A percentile compares a stretch with the other conserved stretches of the same genome.
These are phyloP conservation scores for Paecilomyces variotii DNA, from an alignment of 2,329 filamentous ascomycete genomes.

Conservation along the genomic window DNA sequence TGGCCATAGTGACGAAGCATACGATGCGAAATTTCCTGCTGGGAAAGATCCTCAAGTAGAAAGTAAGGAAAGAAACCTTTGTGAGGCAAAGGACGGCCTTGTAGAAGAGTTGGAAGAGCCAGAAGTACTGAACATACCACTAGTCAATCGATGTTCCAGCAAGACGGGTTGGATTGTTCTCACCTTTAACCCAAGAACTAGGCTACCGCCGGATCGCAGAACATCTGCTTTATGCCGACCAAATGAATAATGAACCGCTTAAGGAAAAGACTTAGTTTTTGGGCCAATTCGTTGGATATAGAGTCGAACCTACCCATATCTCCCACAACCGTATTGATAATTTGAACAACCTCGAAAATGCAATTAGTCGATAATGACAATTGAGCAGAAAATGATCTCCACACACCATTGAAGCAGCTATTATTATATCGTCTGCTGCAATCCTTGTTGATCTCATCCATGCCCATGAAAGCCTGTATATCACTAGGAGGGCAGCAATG, in stretches of 20 bases:
- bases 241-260: conserved; percentile 8
- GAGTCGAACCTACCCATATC: conserved; percentile 5
- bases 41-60: conserved; percentile 12
- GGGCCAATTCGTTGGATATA: not conserved
- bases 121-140: conserved; percentile 5
- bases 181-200: conserved; percentile 7
- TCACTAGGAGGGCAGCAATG: conserved; percentile 6
- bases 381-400: not conserved
- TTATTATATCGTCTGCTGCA: conserved; percentile 7
- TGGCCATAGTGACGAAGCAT: conserved; percentile 7
- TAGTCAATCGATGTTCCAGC: not conserved
- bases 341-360: conserved; percentile 2
- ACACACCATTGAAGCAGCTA: conserved; percentile 8
- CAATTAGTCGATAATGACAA: not conserved
- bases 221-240: conserved; percentile 8
- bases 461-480: conserved; percentile 5
- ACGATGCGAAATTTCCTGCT: conserved; percentile 8
- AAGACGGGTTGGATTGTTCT: not conserved
- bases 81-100: conserved; percentile 9
- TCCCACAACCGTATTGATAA: conserved; percentile 7
- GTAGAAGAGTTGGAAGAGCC: conserved; percentile 12
- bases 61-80: conserved; percentile 9
- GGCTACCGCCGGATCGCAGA: conserved; percentile 4
- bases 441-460: conserved; percentile 3
- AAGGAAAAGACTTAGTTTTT: not conserved